Percentiles rank a stretch among this genome's conserved stretches.
Evolutionary conservation across 768 basidiomycete species (phyloP).

Genomic region (Lyophyllum shimeji): DNA sequence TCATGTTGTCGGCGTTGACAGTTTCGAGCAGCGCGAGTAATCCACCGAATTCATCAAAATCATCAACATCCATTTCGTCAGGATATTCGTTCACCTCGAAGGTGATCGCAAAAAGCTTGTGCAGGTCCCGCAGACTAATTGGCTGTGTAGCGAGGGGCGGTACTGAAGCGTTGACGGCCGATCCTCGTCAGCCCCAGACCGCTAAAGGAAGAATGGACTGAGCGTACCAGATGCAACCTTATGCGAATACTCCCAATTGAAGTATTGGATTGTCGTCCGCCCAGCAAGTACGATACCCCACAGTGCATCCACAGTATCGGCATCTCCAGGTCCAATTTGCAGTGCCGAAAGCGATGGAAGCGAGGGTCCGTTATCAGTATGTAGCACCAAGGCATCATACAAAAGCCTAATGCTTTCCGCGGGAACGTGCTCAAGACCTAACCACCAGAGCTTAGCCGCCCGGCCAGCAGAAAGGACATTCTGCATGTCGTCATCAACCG

Average conservation of each 20-base stretch:
- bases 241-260: constrained; percentile 12
- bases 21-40: constrained; percentile 4
- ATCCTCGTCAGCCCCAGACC: background rate
- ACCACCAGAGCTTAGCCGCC: background rate
- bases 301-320: background rate
- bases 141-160: constrained; percentile 5
- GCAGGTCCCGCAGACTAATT: background rate
- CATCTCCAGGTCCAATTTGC: constrained; percentile 1
- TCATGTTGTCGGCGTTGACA: background rate
- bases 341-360: constrained; percentile 2
- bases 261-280: constrained; percentile 7
- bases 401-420: constrained; percentile 5
- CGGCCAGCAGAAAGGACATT: background rate
- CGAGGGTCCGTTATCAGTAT: background rate
- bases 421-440: constrained; percentile 6
- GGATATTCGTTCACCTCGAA: constrained; percentile 11
- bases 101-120: constrained; percentile 6
- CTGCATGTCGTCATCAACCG: constrained; percentile 1
- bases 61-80: constrained; percentile 1
- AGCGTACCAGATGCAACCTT: constrained; percentile 2
- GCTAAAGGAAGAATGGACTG: background rate
- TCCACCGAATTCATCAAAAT: constrained; percentile 3
- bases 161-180: background rate
- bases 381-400: background rate
- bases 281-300: background rate